Evolutionary conservation across 169 alveolate species (phyloP), one percentile per base, ranked within the genome.

Genomic region (Cystoisospora suis): DNA sequence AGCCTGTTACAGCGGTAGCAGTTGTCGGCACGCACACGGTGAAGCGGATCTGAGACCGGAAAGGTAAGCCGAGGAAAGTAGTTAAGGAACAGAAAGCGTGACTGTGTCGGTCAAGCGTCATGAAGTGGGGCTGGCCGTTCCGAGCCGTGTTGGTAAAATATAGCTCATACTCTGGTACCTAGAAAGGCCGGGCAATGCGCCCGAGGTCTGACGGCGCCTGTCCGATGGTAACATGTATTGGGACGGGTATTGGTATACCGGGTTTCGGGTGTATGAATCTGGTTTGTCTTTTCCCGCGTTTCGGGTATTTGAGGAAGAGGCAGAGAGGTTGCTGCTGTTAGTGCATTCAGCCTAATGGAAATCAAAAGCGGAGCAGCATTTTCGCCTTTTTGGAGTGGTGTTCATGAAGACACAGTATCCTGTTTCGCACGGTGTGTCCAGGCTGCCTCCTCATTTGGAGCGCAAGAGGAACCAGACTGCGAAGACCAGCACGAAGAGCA

Each of bases 21-120:
- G 81, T 38, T 94, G 96, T 86, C 91, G 96, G 40, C 96, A 94
- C 89, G 96, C 96, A 0, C 96, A 94, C 46, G 96, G 96, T 20
- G 96, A 90, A 12, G 87, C 79, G 42, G 93, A 90, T 45, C 85
- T 90, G 9, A 6, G 93, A 49, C 88, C 92, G 20, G 88, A 77
- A 56, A 75, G 49, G 92, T 88, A 42, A 4, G 92, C 9, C 23
- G 1, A 2, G 36, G 70, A 12, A 29, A 6, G 72, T 47, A n/a
- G 45, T 49, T 15, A 5, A 3, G 4, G 3, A 42, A 27, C 75
- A 45, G 0, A 12, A 29, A 47, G 46, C 20, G 15, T 0, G 88
- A 45, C 53, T 49, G 32, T 49, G 36, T 38, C 36, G 58, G 40
- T 80, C 32, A 40, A 45, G 9, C 23, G 46, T 27, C 69, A 80